Evolutionary conservation across 2,329 filamentous ascomycete species (phyloP).

Genomic region (Ilyonectria destructans): DNA sequence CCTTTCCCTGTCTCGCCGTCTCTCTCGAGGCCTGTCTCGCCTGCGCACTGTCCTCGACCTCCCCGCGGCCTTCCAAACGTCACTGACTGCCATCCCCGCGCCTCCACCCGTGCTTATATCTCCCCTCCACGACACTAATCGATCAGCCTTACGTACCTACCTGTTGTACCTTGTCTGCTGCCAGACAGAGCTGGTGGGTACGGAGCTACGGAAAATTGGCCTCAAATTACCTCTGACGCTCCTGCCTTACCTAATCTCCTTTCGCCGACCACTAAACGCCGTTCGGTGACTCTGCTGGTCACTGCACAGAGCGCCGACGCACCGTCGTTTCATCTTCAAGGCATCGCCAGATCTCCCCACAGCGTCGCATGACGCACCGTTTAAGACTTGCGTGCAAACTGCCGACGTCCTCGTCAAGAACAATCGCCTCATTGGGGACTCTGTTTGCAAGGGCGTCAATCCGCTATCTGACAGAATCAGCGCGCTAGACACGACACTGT

Average conservation of each 20-base stretch:
- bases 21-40: conserved; percentile 7
- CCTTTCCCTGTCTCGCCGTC: background rate
- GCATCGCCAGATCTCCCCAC: conserved; percentile 14
- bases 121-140: conserved; percentile 20
- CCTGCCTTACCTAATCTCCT: conserved; percentile 24
- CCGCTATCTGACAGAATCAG: conserved; percentile 1
- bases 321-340: conserved; percentile 22
- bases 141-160: conserved; percentile 26
- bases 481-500: conserved; percentile 21
- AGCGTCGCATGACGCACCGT: background rate
- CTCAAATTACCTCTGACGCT: conserved; percentile 4
- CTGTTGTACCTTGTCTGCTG: background rate
- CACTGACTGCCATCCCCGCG: conserved; percentile 15
- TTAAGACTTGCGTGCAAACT: background rate
- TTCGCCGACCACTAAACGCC: conserved; percentile 18
- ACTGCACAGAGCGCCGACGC: conserved; percentile 25
- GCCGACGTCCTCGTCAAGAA: conserved; percentile 8
- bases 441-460: conserved; percentile 15
- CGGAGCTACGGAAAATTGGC: conserved; percentile 1
- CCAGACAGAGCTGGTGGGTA: conserved; percentile 18
- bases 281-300: conserved; percentile 20
- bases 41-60: background rate
- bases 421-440: background rate
- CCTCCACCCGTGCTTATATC: conserved; percentile 20
- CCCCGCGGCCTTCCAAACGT: conserved; percentile 7